Percentiles rank a stretch among this genome's conserved stretches.
Evolutionary conservation across 23 red algal genomes (phyloP).

Genomic region (Chondrus crispus): DNA sequence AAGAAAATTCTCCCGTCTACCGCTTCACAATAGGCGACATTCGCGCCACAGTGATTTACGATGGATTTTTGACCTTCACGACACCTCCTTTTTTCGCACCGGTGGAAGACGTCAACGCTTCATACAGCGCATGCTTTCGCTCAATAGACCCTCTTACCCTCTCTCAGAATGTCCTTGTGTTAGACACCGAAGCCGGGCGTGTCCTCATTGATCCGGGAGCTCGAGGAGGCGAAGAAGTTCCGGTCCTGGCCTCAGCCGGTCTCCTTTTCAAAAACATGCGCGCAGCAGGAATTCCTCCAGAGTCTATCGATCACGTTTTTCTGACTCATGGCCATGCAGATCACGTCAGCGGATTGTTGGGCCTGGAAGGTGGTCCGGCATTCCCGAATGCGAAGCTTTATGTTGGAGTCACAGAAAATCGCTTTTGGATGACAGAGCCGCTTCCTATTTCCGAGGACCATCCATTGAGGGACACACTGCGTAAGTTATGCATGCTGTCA

Average conservation of each 20-base stretch:
- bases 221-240: not conserved
- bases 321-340: constrained; percentile 33
- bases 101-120: not conserved
- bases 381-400: constrained; percentile 40
- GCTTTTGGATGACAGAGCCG: not conserved
- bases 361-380: not conserved
- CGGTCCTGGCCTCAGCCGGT: constrained; percentile 3
- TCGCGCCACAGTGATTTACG: not conserved
- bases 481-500: no score
- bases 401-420: not conserved
- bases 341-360: constrained; percentile 3
- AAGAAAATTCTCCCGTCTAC: no score
- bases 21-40: no score
- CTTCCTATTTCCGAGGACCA: not conserved
- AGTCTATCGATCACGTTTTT: constrained; percentile 30
- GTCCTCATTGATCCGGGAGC: constrained; percentile 26
- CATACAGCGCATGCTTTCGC: constrained; percentile 8
- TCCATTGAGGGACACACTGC: not conserved
- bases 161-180: constrained; percentile 7
- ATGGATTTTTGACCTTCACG: not conserved
- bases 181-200: not conserved
- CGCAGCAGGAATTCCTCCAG: not conserved
- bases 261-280: constrained; percentile 11
- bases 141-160: not conserved
- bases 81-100: not conserved